A percentile compares a stretch with the other conserved stretches of the same genome.
phyloP scores from a whole-genome alignment of 345 rosid species.

The Kandelia obovata region DNA sequence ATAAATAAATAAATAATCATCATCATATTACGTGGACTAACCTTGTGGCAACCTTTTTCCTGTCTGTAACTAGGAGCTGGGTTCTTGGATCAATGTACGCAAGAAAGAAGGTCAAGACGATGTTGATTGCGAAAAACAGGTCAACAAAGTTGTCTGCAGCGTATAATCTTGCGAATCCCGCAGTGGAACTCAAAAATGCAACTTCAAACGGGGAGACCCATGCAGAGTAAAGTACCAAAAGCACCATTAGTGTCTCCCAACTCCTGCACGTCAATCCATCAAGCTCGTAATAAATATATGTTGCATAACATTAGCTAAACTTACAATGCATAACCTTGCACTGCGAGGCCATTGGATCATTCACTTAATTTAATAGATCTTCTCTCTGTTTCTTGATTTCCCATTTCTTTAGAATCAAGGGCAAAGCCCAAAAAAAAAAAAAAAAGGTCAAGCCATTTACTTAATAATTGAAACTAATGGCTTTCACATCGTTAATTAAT shows the following conservation, averaged over 20 bases:
- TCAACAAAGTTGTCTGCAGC: slow-evolving; percentile 72
- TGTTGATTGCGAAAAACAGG: slow-evolving; percentile 69
- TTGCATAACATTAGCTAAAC: no score
- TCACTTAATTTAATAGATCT: no score
- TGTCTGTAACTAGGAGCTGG: slow-evolving; percentile 63
- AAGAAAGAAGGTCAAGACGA: slow-evolving; percentile 69
- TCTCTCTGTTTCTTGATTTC: no score
- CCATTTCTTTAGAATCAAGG: no score
- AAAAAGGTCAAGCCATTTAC: no score
- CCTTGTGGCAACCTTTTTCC: slow-evolving; percentile 65
- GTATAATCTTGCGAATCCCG: slow-evolving; percentile 38
- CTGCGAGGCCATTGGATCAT: no score
- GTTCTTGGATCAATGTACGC: slow-evolving; percentile 70
- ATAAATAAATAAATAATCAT: not conserved
- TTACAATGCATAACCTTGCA: no score
- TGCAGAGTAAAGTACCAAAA: slow-evolving; percentile 71
- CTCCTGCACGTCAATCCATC: slow-evolving; percentile 41
- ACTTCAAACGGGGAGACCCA: slow-evolving; percentile 87
- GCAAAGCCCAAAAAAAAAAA: no score
- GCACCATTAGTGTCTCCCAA: slow-evolving; percentile 85
- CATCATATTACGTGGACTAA: slow-evolving; percentile 15
- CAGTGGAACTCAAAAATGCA: slow-evolving; percentile 49
- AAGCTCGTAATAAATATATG: not conserved
- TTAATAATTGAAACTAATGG: no score
- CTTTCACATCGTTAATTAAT: no score